phyloP scores from a whole-genome alignment of 2,329 filamentous ascomycete genomes.

The Hypoxylon sp. region DNA sequence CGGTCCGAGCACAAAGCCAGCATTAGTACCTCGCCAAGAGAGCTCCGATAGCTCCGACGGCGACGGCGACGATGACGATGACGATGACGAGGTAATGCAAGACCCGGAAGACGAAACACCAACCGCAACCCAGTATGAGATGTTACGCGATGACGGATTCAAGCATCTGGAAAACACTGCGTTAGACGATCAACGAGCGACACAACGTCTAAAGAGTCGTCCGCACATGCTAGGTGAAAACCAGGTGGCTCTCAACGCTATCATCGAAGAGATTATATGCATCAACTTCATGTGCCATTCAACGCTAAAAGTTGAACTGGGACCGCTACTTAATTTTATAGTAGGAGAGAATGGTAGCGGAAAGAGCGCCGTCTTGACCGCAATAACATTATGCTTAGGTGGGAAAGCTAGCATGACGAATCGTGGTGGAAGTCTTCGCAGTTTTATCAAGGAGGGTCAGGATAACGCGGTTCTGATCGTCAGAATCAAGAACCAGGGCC shows the following conservation, averaged over 20 bases:
- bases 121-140: conserved; percentile 68
- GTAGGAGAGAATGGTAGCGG: conserved; percentile 97
- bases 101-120: conserved; percentile 48
- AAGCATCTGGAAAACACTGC: conserved; percentile 65
- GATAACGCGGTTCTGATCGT: conserved; percentile 81
- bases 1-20: conserved; percentile 27
- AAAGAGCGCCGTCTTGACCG: conserved; percentile 94
- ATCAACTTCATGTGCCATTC: conserved; percentile 97
- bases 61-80: no score
- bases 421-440: conserved; percentile 87
- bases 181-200: conserved; percentile 69
- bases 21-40: conserved; percentile 35
- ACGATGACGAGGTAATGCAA: conserved; percentile 45
- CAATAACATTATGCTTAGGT: conserved; percentile 91
- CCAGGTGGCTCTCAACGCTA: conserved; percentile 79
- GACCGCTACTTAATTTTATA: conserved; percentile 96
- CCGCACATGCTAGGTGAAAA: conserved; percentile 68
- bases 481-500: conserved; percentile 88
- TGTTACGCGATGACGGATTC: conserved; percentile 67
- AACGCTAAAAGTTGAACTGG: conserved; percentile 82
- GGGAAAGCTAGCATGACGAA: conserved; percentile 94
- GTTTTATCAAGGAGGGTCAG: conserved; percentile 87
- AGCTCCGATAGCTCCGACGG: conserved; percentile 41
- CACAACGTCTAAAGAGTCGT: conserved; percentile 67
- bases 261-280: conserved; percentile 87